Percentiles rank a stretch among this genome's conserved stretches.
Evolutionary conservation across 805 yeast species (phyloP).

Genomic region (Limtongia smithiae): DNA sequence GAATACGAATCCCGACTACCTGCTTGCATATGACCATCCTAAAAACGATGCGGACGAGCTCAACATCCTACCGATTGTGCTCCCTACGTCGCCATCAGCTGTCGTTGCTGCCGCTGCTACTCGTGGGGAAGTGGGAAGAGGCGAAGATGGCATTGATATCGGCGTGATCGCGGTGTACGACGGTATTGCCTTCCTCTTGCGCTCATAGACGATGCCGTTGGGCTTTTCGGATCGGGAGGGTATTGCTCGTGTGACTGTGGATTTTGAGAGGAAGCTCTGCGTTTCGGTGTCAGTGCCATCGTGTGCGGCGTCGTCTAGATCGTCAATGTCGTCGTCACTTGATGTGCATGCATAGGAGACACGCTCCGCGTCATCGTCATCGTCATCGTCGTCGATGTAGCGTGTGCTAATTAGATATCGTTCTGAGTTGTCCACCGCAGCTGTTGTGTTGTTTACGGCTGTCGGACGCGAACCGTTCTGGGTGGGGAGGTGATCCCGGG

Average conservation of each 20-base stretch:
- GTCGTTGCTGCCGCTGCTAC: slow-evolving; percentile 3
- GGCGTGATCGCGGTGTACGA: too few species aligned
- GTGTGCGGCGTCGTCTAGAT: not conserved
- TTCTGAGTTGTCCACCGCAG: not conserved
- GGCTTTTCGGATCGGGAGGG: too few species aligned
- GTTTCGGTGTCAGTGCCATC: too few species aligned
- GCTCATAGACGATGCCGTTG: too few species aligned
- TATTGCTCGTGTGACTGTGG: too few species aligned
- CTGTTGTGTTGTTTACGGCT: not conserved
- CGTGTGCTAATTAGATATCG: slow-evolving; percentile 16
- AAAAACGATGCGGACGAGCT: slow-evolving; percentile 4
- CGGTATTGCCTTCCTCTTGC: too few species aligned
- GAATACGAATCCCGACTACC: too few species aligned
- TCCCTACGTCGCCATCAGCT: not conserved
- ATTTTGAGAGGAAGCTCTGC: too few species aligned
- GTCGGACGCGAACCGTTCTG: not conserved
- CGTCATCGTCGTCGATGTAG: slow-evolving; percentile 12
- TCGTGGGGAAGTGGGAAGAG: not conserved
- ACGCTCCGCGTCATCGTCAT: not conserved
- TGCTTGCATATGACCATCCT: slow-evolving; percentile 9
- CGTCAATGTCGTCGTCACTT: not conserved
- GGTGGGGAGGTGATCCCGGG: not conserved
- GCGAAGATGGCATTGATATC: too few species aligned
- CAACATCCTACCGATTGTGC: slow-evolving; percentile 3
- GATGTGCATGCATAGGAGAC: not conserved